Conservation (phyloP, 768 basidiomycete species). For the Cubamyces sp. region DNA sequence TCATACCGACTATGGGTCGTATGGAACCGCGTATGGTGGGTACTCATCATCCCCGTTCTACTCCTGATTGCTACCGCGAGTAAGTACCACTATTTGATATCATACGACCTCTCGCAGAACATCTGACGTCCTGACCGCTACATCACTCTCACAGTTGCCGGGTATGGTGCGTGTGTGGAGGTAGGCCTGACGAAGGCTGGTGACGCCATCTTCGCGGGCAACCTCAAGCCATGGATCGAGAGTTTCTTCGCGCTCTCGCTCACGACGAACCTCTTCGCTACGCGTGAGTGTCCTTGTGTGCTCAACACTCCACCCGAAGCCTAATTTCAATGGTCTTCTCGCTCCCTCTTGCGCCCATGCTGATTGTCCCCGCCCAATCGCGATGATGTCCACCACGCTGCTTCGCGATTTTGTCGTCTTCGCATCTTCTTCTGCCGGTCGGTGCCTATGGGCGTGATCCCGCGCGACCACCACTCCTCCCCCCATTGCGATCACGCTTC, state of each 20-base stretch:
- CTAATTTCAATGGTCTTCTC: too few relatives aligned
- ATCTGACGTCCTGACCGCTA: too few relatives aligned
- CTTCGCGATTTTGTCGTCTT: background rate
- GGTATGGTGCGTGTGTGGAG: slow-evolving; percentile 8
- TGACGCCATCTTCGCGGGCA: slow-evolving; percentile 18
- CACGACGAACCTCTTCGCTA: slow-evolving; percentile 20
- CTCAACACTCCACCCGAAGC: too few relatives aligned
- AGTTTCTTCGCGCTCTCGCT: slow-evolving; percentile 24
- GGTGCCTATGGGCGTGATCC: too few relatives aligned
- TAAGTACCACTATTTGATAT: background rate
- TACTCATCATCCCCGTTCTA: slow-evolving; percentile 10
- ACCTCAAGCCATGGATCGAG: slow-evolving; percentile 24
- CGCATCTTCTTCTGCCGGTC: too few relatives aligned
- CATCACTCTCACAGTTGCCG: background rate
- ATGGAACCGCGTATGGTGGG: slow-evolving; percentile 4
- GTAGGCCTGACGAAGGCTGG: slow-evolving; percentile 14
- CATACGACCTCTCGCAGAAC: too few relatives aligned
- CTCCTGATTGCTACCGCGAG: slow-evolving; percentile 11
- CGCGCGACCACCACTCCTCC: background rate
- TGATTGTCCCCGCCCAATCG: background rate
- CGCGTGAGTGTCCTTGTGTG: background rate
- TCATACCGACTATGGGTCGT: slow-evolving; percentile 20
- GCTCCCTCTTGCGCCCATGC: background rate
- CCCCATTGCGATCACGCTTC: background rate
- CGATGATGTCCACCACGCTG: too few relatives aligned